Base-by-base conservation (phyloP, 495 filamentous ascomycete genomes). In the Apodospora peruviana region DNA sequence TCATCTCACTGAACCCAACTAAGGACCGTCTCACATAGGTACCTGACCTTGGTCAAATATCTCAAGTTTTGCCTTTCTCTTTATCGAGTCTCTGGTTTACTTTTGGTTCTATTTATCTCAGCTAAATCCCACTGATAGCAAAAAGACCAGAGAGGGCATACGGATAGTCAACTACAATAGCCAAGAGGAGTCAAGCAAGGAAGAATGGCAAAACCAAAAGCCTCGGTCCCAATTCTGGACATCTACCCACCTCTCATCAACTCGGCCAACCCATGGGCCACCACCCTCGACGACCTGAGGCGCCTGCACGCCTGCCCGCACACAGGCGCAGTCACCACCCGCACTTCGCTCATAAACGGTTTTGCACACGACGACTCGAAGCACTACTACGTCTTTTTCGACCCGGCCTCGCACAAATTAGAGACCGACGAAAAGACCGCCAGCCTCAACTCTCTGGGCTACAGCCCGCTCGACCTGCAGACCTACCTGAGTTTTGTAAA, bases 201-300 rank as follows among this genome's bases (percentile, higher is more conserved):
- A n/a, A n/a, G n/a, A n/a, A n/a, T n/a, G n/a, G n/a, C n/a, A n/a
- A n/a, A n/a, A n/a, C n/a, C n/a, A n/a, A n/a, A n/a, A n/a, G n/a
- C n/a, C n/a, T 21, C 47, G 5, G 61, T 60, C 5, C 68, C 71
- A 3, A 59, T 54, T 9, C 47, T 81, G 19, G 35, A 51, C 14
- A 80, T 89, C 56, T 24, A 65, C 24, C 85, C 84, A 4, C 84
- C 85, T 0, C 73, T 89, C 23, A 61, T 88, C 56, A 89, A 89
- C 64, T 81, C 84, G 1, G 74, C 85, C 19, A 80, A 74, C 45
- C 83, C 84, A 4, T 87, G 85, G 84, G 84, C 84, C 11, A 85
- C 80, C 0, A 78, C 76, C 5, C 50, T 65, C 10, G 72, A 71
- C 5, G 79, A 88, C 48, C 70, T 89, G 5, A 40, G 55, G 19